phyloP scores from a whole-genome alignment of 805 yeast genomes.

The Suhomyces faveliae region DNA sequence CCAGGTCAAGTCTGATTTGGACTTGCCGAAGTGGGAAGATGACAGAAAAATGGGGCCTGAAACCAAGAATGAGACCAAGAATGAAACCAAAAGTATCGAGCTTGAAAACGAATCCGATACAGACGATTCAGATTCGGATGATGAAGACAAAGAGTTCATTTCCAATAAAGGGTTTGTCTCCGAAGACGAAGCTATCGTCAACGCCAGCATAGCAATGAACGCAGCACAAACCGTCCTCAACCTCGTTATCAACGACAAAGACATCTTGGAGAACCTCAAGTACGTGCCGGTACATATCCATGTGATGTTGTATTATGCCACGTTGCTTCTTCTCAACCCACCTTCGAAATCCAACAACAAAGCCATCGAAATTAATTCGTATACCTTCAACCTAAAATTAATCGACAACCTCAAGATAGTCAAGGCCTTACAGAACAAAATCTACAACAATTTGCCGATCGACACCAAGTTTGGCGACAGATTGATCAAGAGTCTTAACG shows the following conservation, averaged over 20 bases:
- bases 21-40: slow-evolving; percentile 35
- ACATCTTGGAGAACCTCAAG: slow-evolving; percentile 52
- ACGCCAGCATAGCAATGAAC: slow-evolving; percentile 51
- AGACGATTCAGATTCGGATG: slow-evolving; percentile 10
- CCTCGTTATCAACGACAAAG: slow-evolving; percentile 57
- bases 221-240: slow-evolving; percentile 65
- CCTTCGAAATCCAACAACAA: slow-evolving; percentile 31
- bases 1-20: slow-evolving; percentile 24
- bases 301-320: slow-evolving; percentile 68
- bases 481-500: slow-evolving; percentile 35
- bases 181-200: slow-evolving; percentile 34
- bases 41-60: slow-evolving; percentile 6
- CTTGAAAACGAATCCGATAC: slow-evolving; percentile 5
- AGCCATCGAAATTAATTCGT: slow-evolving; percentile 22
- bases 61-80: too few species aligned
- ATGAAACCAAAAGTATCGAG: too few species aligned
- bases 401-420: slow-evolving; percentile 43
- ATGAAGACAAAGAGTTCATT: slow-evolving; percentile 28
- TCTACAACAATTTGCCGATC: slow-evolving; percentile 48
- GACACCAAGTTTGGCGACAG: slow-evolving; percentile 51
- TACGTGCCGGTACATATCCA: slow-evolving; percentile 74
- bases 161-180: slow-evolving; percentile 31
- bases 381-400: slow-evolving; percentile 23
- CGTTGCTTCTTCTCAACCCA: slow-evolving; percentile 52
- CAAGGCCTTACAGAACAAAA: slow-evolving; percentile 41